Conservation (phyloP, 768 basidiomycete species). For the Termitomyces sp. region DNA sequence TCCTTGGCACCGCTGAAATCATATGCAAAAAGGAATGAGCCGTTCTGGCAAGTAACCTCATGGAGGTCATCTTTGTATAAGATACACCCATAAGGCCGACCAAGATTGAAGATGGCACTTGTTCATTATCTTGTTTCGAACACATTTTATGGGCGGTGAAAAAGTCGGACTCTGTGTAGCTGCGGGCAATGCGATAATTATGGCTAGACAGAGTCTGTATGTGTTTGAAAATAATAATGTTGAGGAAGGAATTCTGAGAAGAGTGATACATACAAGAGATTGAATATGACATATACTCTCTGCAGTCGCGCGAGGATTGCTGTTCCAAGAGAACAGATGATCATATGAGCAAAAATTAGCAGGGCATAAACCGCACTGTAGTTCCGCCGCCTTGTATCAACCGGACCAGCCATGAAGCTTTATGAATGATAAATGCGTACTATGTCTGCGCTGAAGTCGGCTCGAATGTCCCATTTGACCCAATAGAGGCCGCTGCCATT, state of each 20-base stretch:
- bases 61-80: too few relatives aligned
- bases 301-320: conserved; percentile 63
- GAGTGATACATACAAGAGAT: conserved; percentile 49
- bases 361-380: conserved; percentile 63
- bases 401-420: not conserved
- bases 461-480: conserved; percentile 24
- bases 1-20: not conserved
- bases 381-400: not conserved
- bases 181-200: conserved; percentile 66
- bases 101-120: not conserved
- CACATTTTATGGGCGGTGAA: not conserved
- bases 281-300: conserved; percentile 63
- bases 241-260: not conserved
- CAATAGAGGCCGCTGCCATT: conserved; percentile 45
- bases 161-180: conserved; percentile 39
- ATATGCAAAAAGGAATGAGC: not conserved
- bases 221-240: not conserved
- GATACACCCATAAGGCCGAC: not conserved
- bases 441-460: conserved; percentile 29
- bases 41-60: not conserved
- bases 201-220: conserved; percentile 52
- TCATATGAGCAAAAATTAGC: conserved; percentile 55
- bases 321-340: conserved; percentile 69
- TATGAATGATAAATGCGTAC: conserved; percentile 12
- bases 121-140: not conserved